Evolutionary conservation across 257 asterid genomes (phyloP), one percentile per base, ranked within the genome.

Genomic region (Ilex aquifolium): DNA sequence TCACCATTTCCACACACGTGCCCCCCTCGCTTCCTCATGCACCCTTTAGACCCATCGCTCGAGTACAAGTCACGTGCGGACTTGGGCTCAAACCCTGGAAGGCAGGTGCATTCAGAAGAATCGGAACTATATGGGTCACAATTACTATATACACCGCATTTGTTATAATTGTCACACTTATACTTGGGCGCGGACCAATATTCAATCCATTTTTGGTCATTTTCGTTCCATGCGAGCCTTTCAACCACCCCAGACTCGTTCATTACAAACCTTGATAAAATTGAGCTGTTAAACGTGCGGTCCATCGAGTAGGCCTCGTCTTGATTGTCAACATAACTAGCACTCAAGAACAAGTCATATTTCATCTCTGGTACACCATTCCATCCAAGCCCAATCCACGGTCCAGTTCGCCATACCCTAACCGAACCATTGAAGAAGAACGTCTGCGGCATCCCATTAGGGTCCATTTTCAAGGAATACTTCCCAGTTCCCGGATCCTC

Each of bases 291-390:
- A 10, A 13, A 65, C 10, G 76, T 49, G 12, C 15, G 13, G 40
- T 68, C 64, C 46, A 64, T 63, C 21, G 66, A 11, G 31, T 48
- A 50, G n/a, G 73, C 77, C 54, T 72, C 85, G 11, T 63, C 70
- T 14, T 70, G 60, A 27, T 66, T 69, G 16, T 69, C 80, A 2
- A 71, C 66, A 71, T 70, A 73, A 32, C 3, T 57, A 32, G 68
- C 27, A n/a, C 51, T 72, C 66, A 79, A 69, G 55, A 73, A 57
- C 68, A 59, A 72, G 10, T 56, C 52, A 0, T 70, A 9, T 32
- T 61, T 62, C 85, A 79, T 79, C 17, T 76, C 85, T 11, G 82
- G 80, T 2, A 76, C 61, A 13, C 82, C 82, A 30, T 67, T 76
- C 71, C 67, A 62, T 13, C 69, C 11, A 36, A 0, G 42, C 8